A percentile compares a stretch with the other conserved stretches of the same genome.
Evolutionary conservation across 805 yeast species (phyloP).

Genomic region (Dipodascopsis tothii): DNA sequence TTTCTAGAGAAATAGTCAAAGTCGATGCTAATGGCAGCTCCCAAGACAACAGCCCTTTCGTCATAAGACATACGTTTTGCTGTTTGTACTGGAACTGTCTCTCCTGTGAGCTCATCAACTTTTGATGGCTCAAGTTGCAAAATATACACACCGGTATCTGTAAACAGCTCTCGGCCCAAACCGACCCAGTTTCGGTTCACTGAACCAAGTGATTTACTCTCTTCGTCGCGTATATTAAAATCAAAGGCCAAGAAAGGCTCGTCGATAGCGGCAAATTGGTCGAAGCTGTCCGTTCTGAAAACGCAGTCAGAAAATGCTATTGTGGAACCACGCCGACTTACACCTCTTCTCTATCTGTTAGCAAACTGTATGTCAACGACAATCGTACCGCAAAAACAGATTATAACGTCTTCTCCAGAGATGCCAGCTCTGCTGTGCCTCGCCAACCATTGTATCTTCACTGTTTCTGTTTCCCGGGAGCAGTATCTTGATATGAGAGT

Average conservation of each 20-base stretch:
- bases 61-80: conserved; percentile 50
- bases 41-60: conserved; percentile 78
- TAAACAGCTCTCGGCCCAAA: conserved; percentile 80
- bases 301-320: background rate
- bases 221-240: conserved; percentile 63
- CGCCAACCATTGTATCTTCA: conserved; percentile 58
- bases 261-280: conserved; percentile 82
- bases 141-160: conserved; percentile 91
- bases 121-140: conserved; percentile 59
- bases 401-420: conserved; percentile 86
- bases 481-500: conserved; percentile 72
- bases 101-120: background rate
- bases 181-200: conserved; percentile 96
- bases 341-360: too few relatives aligned
- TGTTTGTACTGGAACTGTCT: conserved; percentile 8
- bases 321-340: too few relatives aligned
- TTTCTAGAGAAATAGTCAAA: conserved; percentile 90
- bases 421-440: conserved; percentile 89
- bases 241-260: conserved; percentile 80
- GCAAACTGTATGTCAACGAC: too few relatives aligned
- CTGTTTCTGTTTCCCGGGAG: conserved; percentile 43
- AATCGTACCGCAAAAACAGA: conserved; percentile 45
- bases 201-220: conserved; percentile 55
- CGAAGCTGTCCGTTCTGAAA: conserved; percentile 31
- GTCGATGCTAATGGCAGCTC: conserved; percentile 85